These are phyloP conservation scores for Leucoagaricus sp. DNA, from an alignment of 1,284 basidiomycete genomes.

Conservation along the genomic window DNA sequence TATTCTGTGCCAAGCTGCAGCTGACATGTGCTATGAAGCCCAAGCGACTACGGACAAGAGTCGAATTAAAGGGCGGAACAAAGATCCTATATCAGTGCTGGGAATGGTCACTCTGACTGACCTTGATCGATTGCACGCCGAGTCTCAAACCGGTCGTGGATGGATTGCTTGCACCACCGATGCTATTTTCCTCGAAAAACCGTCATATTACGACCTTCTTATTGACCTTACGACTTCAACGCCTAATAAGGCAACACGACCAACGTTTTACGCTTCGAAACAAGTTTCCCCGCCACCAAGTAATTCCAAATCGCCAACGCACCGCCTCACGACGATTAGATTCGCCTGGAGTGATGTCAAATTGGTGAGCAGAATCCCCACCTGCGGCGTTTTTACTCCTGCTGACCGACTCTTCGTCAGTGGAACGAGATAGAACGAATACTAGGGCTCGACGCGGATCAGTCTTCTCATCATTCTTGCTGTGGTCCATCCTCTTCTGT, in stretches of 20 bases:
- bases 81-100: slow-evolving; percentile 62
- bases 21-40: slow-evolving; percentile 68
- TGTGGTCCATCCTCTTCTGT: slow-evolving; percentile 33
- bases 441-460: slow-evolving; percentile 50
- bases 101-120: slow-evolving; percentile 79
- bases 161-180: slow-evolving; percentile 87
- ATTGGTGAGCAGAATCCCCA: slow-evolving; percentile 45
- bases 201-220: slow-evolving; percentile 72
- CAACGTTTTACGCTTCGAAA: slow-evolving; percentile 63
- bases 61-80: slow-evolving; percentile 28
- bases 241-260: slow-evolving; percentile 57
- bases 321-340: slow-evolving; percentile 60
- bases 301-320: slow-evolving; percentile 40
- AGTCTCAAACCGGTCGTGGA: slow-evolving; percentile 58
- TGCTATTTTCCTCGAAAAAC: slow-evolving; percentile 77
- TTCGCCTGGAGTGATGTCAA: slow-evolving; percentile 82
- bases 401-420: slow-evolving; percentile 31
- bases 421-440: slow-evolving; percentile 76
- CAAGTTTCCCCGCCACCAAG: slow-evolving; percentile 33
- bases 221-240: slow-evolving; percentile 73
- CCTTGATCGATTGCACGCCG: slow-evolving; percentile 57
- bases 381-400: background rate
- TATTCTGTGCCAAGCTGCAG: slow-evolving; percentile 71
- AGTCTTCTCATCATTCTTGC: slow-evolving; percentile 32
- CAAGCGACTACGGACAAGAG: slow-evolving; percentile 37